These are phyloP conservation scores for Cadophora malorum DNA, from an alignment of 2,329 filamentous ascomycete species.

Conservation along the genomic window DNA sequence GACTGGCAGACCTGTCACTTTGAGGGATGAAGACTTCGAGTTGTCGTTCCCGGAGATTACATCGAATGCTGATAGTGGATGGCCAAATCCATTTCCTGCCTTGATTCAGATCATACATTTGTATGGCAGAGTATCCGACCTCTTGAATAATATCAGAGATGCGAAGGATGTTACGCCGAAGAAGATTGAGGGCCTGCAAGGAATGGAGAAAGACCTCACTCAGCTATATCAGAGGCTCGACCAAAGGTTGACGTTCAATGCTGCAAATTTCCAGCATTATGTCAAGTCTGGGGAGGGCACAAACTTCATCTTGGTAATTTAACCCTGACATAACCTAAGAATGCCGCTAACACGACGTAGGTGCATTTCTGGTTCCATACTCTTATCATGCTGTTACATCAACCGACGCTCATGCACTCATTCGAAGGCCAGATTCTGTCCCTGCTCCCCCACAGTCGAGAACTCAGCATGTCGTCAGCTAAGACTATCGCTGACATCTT, in stretches of 20 bases:
- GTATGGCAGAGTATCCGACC: conserved; percentile 83
- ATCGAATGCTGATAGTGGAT: conserved; percentile 63
- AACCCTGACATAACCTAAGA: conserved; percentile 61
- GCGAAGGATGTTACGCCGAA: conserved; percentile 77
- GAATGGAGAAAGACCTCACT: conserved; percentile 84
- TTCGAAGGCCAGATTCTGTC: conserved; percentile 74
- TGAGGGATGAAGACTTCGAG: conserved; percentile 86
- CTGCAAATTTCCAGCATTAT: conserved; percentile 84
- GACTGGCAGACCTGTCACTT: conserved; percentile 81
- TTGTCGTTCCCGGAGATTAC: conserved; percentile 67
- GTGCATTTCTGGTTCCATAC: conserved; percentile 86
- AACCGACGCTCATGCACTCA: conserved; percentile 80
- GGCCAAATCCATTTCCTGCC: conserved; percentile 80
- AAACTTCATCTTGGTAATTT: conserved; percentile 84
- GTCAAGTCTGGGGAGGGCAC: conserved; percentile 81
- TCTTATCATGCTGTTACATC: conserved; percentile 82
- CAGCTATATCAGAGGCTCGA: conserved; percentile 75
- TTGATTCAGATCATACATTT: conserved; percentile 85
- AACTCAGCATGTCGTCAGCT: conserved; percentile 61
- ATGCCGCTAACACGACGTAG: conserved; percentile 80
- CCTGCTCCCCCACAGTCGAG: conserved; percentile 79
- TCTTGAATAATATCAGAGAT: conserved; percentile 81
- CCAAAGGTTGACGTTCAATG: conserved; percentile 79
- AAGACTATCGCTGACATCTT: conserved; percentile 92
- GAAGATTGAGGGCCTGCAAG: conserved; percentile 71